Evolutionary conservation across 176 grass and related monocot genomes (phyloP), one percentile per base, ranked within the genome.

Genomic region (Triticum timopheevii): DNA sequence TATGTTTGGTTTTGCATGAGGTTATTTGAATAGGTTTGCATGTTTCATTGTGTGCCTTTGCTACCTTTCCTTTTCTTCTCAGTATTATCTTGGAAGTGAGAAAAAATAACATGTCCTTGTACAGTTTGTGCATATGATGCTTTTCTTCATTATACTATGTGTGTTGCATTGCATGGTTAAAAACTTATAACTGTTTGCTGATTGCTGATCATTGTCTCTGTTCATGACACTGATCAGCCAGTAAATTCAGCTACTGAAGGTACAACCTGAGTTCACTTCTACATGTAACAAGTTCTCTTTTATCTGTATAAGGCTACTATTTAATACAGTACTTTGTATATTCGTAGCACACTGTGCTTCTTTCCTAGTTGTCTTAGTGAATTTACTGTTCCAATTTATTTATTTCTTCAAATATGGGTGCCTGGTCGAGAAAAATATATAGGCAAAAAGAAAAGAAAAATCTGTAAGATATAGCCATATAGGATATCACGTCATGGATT

Each of bases 361-460:
- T 24, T 65, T 38, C 25, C 7, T 42, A 65, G 6, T 35, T 81
- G 13, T 47, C 22, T n/a, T 22, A 19, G 63, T 74, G 30, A 36
- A 49, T 31, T 49, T 12, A 64, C 35, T 63, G 38, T 1, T 81
- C 9, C n/a, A 12, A 19, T 73, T 39, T 42, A 3, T 64, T 23
- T 86, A 28, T 80, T 47, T 64, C 13, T 36, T 63, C 35, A 80
- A 27, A 63, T 86, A 80, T 23, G 39, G 39, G n/a, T 75, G 30
- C 39, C 7, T 35, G 58, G 28, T 49, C 28, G 28, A 50, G 40
- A 65, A 65, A n/a, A 34, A 38, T 52, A 38, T 1, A 40, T 58
- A 58, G 54, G 54, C 54, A 58, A 58, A 58, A 58, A 20, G 17
- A 30, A n/a, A 56, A 77, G 49, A 67, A 28, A 69, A 30, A 85